phyloP scores from a whole-genome alignment of 2,329 filamentous ascomycete genomes.

The Phyllosticta citrichinensis region DNA sequence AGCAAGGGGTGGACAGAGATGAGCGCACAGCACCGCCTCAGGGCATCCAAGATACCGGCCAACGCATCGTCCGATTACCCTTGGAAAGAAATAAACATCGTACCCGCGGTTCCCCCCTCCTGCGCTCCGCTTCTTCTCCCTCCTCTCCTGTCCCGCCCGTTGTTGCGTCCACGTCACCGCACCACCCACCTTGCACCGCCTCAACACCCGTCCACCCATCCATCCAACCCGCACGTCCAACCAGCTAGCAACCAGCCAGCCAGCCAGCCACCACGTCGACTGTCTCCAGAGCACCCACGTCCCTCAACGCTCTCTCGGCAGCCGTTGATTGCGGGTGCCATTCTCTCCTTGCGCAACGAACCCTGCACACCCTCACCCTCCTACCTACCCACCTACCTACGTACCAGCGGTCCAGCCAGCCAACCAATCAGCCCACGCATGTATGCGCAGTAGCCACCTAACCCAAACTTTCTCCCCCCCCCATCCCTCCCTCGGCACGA shows the following conservation, averaged over 20 bases:
- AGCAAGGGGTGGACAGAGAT: neutral
- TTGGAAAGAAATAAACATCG: neutral
- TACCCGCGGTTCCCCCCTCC: neutral
- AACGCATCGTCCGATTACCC: neutral
- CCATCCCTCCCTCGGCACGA: neutral
- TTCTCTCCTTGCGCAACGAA: neutral
- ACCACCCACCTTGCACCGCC: neutral
- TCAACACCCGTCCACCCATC: neutral
- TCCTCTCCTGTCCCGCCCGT: neutral
- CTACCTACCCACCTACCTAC: neutral
- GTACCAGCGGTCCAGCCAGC: neutral
- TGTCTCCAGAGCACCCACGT: neutral
- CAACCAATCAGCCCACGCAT: neutral
- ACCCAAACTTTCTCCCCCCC: neutral
- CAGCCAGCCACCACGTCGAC: neutral
- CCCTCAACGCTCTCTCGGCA: neutral
- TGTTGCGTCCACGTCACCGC: neutral
- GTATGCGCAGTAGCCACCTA: neutral
- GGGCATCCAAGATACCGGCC: neutral
- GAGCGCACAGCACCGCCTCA: neutral
- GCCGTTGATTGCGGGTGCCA: neutral
- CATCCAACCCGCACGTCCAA: neutral
- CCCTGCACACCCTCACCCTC: neutral
- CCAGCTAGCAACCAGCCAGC: neutral
- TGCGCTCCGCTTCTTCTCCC: neutral